Evolutionary conservation across 1,284 basidiomycete species (phyloP), one percentile per base, ranked within the genome.

Genomic region (Sphaerobolus stellatus): DNA sequence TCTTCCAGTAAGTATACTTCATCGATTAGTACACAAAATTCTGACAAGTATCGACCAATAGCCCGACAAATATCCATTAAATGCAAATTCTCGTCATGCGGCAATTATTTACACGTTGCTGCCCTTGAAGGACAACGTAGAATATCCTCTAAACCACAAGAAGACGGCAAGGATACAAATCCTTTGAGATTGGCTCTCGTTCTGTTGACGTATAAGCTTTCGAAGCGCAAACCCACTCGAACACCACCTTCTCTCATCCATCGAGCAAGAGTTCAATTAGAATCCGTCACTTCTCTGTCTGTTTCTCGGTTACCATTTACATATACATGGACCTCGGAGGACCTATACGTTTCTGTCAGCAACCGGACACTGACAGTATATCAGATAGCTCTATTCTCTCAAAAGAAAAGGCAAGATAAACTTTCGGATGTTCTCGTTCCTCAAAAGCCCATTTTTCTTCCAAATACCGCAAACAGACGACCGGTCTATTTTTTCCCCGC

Each of bases 31-130:
- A 30, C 28, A 40, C 20, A 5, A 13, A 2, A 7, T 20, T 40
- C 36, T 43, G 30, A 45, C 43, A 24, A n/a, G 38, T 20, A 22
- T 51, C 24, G 29, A 24, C 38, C 46, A 24, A 30, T 54, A 69
- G 67, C 63, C 2, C 60, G 63, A 11, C 61, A 64, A 25, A 58
- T 68, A 4, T 64, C 59, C 50, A 60, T 68, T 52, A 67, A 69
- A 56, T 56, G 56, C 34, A 59, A 59, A 27, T 70, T 70, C 57
- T 70, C 68, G 2, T 25, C 58, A 2, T 68, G 62, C 52, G 66
- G 67, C 5, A 29, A 31, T 9, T 65, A 59, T 48, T 43, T 70
- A 7, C 66, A 69, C 52, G 56, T 69, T 33, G 66, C 65, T 2
- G 61, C 63, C 16, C 60, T 70, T 11, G 66, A 68, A 58, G 64